Percentiles rank a stretch among this genome's conserved stretches.
Evolutionary conservation across 2,329 filamentous ascomycete genomes (phyloP).

Genomic region (Pseudogymnoascus sp.): DNA sequence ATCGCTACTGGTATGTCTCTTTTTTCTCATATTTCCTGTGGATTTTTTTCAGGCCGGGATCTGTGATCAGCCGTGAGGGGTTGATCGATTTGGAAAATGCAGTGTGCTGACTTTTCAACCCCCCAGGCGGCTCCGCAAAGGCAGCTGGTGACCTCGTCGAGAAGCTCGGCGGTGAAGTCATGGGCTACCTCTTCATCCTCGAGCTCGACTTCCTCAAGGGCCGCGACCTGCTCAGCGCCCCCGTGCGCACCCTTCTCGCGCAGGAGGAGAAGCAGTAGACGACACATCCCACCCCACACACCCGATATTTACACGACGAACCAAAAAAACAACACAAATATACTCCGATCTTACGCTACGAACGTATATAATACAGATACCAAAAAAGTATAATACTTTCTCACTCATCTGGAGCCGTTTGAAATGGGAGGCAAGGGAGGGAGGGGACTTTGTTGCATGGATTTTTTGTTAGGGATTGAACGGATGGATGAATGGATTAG

Average conservation of each 20-base stretch:
- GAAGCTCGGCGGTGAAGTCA: slow-evolving; percentile 73
- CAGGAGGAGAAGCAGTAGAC: slow-evolving; percentile 39
- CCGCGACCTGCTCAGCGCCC: slow-evolving; percentile 76
- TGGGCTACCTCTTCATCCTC: slow-evolving; percentile 91
- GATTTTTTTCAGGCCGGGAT: not conserved
- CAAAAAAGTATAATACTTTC: not conserved
- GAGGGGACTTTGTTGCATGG: not conserved
- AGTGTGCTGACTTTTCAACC: not conserved
- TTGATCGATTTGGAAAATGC: not conserved
- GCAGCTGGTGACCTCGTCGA: slow-evolving; percentile 81
- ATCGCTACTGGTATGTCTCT: slow-evolving; percentile 82
- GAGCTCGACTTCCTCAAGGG: slow-evolving; percentile 92
- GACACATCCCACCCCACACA: not conserved
- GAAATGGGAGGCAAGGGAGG: not conserved
- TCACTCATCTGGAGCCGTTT: not conserved
- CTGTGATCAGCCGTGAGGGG: not conserved
- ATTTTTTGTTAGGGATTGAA: not conserved
- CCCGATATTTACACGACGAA: not conserved
- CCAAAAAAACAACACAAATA: not conserved
- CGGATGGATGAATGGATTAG: not conserved
- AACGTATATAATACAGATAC: not conserved
- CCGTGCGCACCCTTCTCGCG: slow-evolving; percentile 73
- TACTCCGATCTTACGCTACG: not conserved
- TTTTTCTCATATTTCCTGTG: too few relatives aligned
- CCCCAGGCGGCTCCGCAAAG: slow-evolving; percentile 69